phyloP scores from a whole-genome alignment of 2,329 filamentous ascomycete genomes.

The Ophiostoma himal-ulmi region DNA sequence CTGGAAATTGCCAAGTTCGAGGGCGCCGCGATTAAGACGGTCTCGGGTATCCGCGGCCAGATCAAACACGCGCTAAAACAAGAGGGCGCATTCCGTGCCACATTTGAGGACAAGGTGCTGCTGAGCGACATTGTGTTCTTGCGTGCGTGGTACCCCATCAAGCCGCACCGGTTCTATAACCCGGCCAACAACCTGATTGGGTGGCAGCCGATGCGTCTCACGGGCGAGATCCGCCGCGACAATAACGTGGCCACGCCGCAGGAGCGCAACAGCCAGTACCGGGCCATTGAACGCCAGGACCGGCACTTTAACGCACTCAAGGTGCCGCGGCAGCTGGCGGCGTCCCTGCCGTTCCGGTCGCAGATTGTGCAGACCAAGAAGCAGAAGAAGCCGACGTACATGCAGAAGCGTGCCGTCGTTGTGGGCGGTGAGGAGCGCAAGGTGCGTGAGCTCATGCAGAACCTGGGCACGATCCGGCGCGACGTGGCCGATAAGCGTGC shows the following conservation, averaged over 20 bases:
- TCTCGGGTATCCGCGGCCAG: constrained; percentile 90
- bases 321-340: constrained; percentile 73
- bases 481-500: constrained; percentile 81
- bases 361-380: constrained; percentile 79
- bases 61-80: constrained; percentile 96
- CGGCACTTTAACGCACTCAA: constrained; percentile 74
- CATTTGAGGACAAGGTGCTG: constrained; percentile 97
- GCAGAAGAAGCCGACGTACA: constrained; percentile 75
- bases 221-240: constrained; percentile 79
- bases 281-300: constrained; percentile 56
- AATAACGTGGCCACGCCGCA: constrained; percentile 70
- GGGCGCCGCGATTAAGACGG: constrained; percentile 89
- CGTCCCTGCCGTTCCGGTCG: constrained; percentile 83
- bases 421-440: constrained; percentile 83
- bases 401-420: constrained; percentile 94
- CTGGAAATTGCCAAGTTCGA: constrained; percentile 98
- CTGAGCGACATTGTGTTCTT: constrained; percentile 96
- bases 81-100: constrained; percentile 92
- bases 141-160: constrained; percentile 93
- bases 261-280: constrained; percentile 80
- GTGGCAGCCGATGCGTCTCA: constrained; percentile 91
- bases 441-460: constrained; percentile 83
- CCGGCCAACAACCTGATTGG: constrained; percentile 88
- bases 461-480: constrained; percentile 82
- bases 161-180: constrained; percentile 94